Evolutionary conservation across 306 rosid genomes (phyloP), one percentile per base, ranked within the genome.

Genomic region (Vigna radiata): DNA sequence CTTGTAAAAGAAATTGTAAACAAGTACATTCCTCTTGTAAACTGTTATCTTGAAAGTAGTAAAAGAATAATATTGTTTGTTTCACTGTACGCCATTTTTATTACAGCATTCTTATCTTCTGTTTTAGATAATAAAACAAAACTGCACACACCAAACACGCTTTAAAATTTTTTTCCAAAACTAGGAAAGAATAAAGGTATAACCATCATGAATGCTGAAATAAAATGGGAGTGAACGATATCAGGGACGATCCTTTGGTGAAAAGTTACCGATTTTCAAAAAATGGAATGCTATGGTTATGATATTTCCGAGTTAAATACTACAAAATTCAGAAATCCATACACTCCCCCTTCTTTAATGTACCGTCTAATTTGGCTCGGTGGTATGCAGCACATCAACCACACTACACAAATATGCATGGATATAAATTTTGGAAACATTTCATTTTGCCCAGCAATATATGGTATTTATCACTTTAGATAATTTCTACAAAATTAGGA

Each of bases 401-500:
- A 37, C 31, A 39, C 54, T 23, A 37, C 46, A 65, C 31, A 52
- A 50, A 65, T 52, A 75, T 7, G 12, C 9, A 62, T n/a, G 18
- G 56, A 56, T 58, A 37, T 18, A 55, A 58, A 27, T 44, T 43
- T 56, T 31, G 25, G 76, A 10, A 39, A 65, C 5, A 11, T 39
- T 64, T 64, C 21, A 29, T 39, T 65, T 18, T 17, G 5, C 70
- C 23, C 60, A 46, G 31, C 47, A 27, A 72, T 41, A 16, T 21
- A 39, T 8, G 10, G 70, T 17, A 60, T 46, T n/a, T 18, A 46
- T 74, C 36, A 47, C 18, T 5, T 1, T n/a, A n/a, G 78, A n/a
- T 3, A 44, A 46, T 46, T n/a, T 12, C 36, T 62, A 33, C 72
- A 76, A 64, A 36, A 76, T 33, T 19, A 76, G 63, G 52, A 50